Evolutionary conservation across 768 basidiomycete species (phyloP).

Genomic region (Agaricus blazei): DNA sequence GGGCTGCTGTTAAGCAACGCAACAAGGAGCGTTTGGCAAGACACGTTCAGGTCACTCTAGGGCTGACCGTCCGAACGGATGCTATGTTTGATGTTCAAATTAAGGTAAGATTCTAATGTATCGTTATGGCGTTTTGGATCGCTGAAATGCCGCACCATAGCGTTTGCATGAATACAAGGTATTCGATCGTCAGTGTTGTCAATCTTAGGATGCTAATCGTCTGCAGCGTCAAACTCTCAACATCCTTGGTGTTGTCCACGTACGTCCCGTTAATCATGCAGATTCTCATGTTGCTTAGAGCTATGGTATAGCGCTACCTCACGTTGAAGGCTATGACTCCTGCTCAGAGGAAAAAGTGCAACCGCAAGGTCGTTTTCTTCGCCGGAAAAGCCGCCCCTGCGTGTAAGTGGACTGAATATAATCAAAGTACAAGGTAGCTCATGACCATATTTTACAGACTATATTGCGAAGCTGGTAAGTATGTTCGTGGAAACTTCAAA

Average conservation of each 20-base stretch:
- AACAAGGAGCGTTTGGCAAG: slow-evolving; percentile 90
- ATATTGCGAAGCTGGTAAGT: slow-evolving; percentile 81
- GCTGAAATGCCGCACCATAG: slow-evolving; percentile 31
- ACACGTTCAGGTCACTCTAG: slow-evolving; percentile 66
- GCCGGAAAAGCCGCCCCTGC: slow-evolving; percentile 97
- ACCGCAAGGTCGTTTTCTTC: slow-evolving; percentile 91
- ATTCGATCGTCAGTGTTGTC: not conserved
- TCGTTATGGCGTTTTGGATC: not conserved
- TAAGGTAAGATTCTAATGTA: slow-evolving; percentile 40
- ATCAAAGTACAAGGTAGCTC: not conserved
- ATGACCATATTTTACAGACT: slow-evolving; percentile 43
- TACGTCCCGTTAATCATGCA: slow-evolving; percentile 27
- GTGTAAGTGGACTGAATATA: slow-evolving; percentile 42
- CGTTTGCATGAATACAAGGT: slow-evolving; percentile 92
- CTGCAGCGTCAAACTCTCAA: slow-evolving; percentile 86
- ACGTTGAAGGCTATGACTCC: slow-evolving; percentile 74
- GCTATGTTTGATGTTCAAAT: slow-evolving; percentile 93
- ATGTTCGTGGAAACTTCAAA: slow-evolving; percentile 8
- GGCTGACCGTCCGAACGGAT: slow-evolving; percentile 63
- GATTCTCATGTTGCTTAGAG: not conserved
- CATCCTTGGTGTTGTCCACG: slow-evolving; percentile 85
- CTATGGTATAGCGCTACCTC: slow-evolving; percentile 64
- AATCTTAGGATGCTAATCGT: not conserved
- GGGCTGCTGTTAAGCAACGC: slow-evolving; percentile 79
- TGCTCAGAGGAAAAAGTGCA: slow-evolving; percentile 75